phyloP scores from a whole-genome alignment of 441 rosid genomes.

The Theobroma grandiflorum region DNA sequence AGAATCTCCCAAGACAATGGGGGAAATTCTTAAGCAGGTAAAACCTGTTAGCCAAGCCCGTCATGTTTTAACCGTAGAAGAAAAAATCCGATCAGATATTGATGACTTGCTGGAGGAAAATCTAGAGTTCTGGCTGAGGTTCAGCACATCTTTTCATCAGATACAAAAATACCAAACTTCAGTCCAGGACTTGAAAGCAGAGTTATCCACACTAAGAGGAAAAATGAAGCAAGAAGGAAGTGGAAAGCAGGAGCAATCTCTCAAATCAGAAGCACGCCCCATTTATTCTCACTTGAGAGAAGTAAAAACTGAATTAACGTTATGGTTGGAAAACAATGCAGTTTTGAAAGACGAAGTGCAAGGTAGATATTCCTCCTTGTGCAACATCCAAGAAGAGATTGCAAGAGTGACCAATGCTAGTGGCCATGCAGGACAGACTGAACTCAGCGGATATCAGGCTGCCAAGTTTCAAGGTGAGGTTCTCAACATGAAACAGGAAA shows the following conservation, averaged over 20 bases:
- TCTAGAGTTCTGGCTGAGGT: constrained; percentile 94
- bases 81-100: constrained; percentile 69
- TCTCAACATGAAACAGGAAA: constrained; percentile 93
- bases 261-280: constrained; percentile 64
- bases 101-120: constrained; percentile 86
- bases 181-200: constrained; percentile 68
- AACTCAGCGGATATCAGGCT: constrained; percentile 63
- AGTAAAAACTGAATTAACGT: constrained; percentile 68
- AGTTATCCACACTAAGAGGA: constrained; percentile 48
- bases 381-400: constrained; percentile 77
- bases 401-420: constrained; percentile 45
- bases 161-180: constrained; percentile 73
- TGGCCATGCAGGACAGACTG: constrained; percentile 39
- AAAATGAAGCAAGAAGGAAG: constrained; percentile 41
- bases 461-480: constrained; percentile 90
- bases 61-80: constrained; percentile 54
- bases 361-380: constrained; percentile 56
- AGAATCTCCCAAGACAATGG: constrained; percentile 35
- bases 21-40: constrained; percentile 33
- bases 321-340: constrained; percentile 81
- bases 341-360: constrained; percentile 75
- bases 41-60: constrained; percentile 27
- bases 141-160: constrained; percentile 82
- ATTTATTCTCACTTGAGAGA: constrained; percentile 79
- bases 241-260: constrained; percentile 18